phyloP scores from a whole-genome alignment of 2,329 filamentous ascomycete genomes.

The Fusarium virguliforme region DNA sequence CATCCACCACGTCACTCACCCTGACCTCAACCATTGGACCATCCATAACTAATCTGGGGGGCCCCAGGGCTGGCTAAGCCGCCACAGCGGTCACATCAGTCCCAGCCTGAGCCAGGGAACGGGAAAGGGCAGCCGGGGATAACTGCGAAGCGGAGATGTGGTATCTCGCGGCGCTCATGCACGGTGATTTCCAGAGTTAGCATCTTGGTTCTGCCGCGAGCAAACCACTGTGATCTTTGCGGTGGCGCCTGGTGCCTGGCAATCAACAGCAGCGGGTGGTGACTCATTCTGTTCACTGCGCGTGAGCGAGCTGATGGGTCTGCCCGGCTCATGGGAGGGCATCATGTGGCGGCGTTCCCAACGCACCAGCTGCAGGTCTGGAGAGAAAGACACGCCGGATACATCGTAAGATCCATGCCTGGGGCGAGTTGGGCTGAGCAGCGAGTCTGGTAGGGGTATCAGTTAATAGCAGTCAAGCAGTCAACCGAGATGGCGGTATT shows the following conservation, averaged over 20 bases:
- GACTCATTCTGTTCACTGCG: not conserved
- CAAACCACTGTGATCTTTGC: not conserved
- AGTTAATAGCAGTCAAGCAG: not conserved
- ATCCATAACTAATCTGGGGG: not conserved
- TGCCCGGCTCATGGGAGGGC: not conserved
- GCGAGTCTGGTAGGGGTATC: not conserved
- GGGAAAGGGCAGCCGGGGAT: not conserved
- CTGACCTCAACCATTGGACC: not conserved
- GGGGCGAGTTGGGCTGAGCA: not conserved
- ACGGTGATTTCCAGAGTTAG: not conserved
- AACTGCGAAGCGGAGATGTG: not conserved
- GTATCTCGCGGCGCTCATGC: not conserved
- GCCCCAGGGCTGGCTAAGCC: not conserved
- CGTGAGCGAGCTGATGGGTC: not conserved
- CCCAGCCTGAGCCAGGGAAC: not conserved
- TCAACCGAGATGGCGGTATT: not conserved
- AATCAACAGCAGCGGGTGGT: not conserved
- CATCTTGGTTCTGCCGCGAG: not conserved
- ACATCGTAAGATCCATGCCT: not conserved
- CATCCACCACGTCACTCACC: not conserved
- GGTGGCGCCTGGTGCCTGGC: not conserved
- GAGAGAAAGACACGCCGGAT: not conserved
- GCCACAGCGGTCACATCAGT: not conserved
- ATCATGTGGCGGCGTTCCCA: not conserved
- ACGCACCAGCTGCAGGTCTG: not conserved